A percentile compares a stretch with the other conserved stretches of the same genome.
Conservation (phyloP, 2,329 filamentous ascomycete genomes). For the Pyrenophora graminea region DNA sequence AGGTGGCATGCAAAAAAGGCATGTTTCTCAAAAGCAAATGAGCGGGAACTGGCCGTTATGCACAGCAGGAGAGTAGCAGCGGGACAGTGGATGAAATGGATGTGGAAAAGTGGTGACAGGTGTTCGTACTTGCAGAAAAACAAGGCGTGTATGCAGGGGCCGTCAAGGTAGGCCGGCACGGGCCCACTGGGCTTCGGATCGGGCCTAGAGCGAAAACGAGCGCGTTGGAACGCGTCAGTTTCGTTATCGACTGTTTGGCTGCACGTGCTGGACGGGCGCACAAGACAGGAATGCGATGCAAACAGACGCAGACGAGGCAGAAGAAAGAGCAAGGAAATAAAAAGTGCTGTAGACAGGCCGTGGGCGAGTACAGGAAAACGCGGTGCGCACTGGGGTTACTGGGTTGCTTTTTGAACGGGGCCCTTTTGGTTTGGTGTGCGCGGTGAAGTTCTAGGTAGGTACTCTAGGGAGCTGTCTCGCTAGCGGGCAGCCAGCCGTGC, state of each 20-base stretch:
- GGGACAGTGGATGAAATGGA: constrained; percentile 12
- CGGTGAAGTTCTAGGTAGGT: constrained; percentile 9
- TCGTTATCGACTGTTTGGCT: constrained; percentile 14
- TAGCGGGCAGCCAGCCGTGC: constrained; percentile 17
- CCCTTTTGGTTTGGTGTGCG: constrained; percentile 10
- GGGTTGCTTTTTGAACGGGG: constrained; percentile 6
- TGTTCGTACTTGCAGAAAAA: constrained; percentile 29
- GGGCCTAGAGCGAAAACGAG: constrained; percentile 11
- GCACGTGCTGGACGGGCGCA: constrained; percentile 12
- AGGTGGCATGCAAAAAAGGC: constrained; percentile 4
- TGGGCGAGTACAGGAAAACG: constrained; percentile 2
- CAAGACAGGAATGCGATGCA: constrained; percentile 10
- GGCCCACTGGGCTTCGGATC: constrained; percentile 9
- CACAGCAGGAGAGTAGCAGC: constrained; percentile 13
- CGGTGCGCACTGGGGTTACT: constrained; percentile 10
- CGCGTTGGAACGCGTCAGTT: constrained; percentile 28
- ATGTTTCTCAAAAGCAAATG: constrained; percentile 8
- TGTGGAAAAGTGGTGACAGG: constrained; percentile 31
- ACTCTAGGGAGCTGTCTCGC: background rate
- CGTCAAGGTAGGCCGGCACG: constrained; percentile 12
- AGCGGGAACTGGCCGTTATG: constrained; percentile 10
- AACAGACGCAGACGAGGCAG: background rate
- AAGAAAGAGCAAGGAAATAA: too few species aligned
- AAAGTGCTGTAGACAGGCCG: background rate
- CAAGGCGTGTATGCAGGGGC: constrained; percentile 28